Evolutionary conservation across 306 rosid genomes (phyloP).

Genomic region (Parietaria judaica): DNA sequence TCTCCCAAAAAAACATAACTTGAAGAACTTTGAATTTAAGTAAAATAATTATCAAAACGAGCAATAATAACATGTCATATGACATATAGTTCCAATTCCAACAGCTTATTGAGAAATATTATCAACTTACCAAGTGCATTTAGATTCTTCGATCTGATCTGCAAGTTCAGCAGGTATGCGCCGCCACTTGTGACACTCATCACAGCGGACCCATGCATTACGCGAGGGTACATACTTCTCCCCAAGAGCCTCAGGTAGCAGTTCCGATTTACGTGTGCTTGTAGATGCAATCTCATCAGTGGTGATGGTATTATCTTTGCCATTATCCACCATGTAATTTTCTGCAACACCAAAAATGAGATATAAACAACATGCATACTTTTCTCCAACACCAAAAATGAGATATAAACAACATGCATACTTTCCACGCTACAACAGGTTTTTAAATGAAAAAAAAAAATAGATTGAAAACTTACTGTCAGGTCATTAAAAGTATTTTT

Average conservation of each 20-base stretch:
- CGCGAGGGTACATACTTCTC: slow-evolving; percentile 45
- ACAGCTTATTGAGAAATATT: too few species aligned
- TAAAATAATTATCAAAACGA: background rate
- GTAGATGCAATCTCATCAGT: slow-evolving; percentile 25
- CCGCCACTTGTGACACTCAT: slow-evolving; percentile 93
- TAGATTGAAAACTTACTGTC: too few species aligned
- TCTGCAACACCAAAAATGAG: slow-evolving; percentile 31
- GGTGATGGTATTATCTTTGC: slow-evolving; percentile 25
- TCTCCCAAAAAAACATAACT: too few species aligned
- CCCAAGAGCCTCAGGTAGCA: slow-evolving; percentile 32
- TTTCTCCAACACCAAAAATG: slow-evolving; percentile 30
- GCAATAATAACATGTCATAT: slow-evolving; percentile 1
- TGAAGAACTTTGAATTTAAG: background rate
- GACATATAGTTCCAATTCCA: too few species aligned
- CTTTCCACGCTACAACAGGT: slow-evolving; percentile 13
- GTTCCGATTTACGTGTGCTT: slow-evolving; percentile 27
- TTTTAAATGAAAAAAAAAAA: slow-evolving; percentile 6
- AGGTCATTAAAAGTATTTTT: too few species aligned
- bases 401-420: slow-evolving; percentile 17
- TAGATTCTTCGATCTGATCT: slow-evolving; percentile 64
- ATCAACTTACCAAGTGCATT: slow-evolving; percentile 65
- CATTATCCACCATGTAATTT: slow-evolving; percentile 30
- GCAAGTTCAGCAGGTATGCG: slow-evolving; percentile 87
- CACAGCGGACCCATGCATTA: slow-evolving; percentile 96
- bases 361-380: slow-evolving; percentile 17